Evolutionary conservation across 176 grass and related monocot genomes (phyloP), one percentile per base, ranked within the genome.

Genomic region (Tuctoria greenei): DNA sequence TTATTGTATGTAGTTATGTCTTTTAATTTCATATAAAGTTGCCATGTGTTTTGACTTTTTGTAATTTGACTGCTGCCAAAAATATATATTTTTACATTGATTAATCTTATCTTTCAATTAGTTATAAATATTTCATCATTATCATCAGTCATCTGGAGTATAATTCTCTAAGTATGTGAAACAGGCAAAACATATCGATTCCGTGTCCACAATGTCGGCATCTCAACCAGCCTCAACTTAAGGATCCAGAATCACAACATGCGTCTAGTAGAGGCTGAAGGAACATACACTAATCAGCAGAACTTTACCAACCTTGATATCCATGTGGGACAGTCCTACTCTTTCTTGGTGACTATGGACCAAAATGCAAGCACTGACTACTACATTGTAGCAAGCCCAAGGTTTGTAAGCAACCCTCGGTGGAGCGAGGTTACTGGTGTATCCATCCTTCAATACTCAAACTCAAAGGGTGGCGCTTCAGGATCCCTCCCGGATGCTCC

Each of bases 261-360:
- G 87, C 84, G 69, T 44, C 82, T 98, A 18, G 73, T 88, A 49
- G 95, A 98, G 80, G 71, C 86, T 28, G 95, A 94, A 84, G 95
- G 95, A 80, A 89, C 91, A 17, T 98, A 98, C 64, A 98, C 91
- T 35, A 66, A 42, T 25, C 82, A 94, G 79, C 88, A 98, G 75
- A 98, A 98, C 66, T 93, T 76, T 64, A 88, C 86, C 74, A 86
- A 84, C 67, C 83, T 98, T 0, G 95, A 98, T 72, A 92, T 98
- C 60, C 95, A 98, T 83, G 91, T 98, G 8, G 91, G 95, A 7
- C 95, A 98, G 61, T 98, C 91, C 14, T 98, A 90, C 54, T 98
- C 91, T 28, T 92, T 98, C 82, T 75, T 98, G 67, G 79, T 92
- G 59, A 93, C 91, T 31, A 93, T 92, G 91, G 79, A 98, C 79